A percentile compares a stretch with the other conserved stretches of the same genome.
These are phyloP conservation scores for Pachyrhizus erosus DNA, from an alignment of 306 rosid genomes.

Conservation along the genomic window DNA sequence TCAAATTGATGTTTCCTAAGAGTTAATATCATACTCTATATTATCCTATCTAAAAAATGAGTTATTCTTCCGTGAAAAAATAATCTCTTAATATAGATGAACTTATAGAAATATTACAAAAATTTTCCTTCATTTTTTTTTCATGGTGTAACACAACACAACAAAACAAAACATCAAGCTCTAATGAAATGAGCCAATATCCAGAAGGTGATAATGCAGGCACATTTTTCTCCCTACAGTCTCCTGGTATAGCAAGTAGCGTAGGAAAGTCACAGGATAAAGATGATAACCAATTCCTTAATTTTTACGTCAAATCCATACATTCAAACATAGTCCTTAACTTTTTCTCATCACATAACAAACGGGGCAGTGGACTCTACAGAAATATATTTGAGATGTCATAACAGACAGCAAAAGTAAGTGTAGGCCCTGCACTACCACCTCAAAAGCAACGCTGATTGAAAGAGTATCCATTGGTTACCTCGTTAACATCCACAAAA, in stretches of 20 bases:
- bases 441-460: conserved; percentile 24
- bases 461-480: background rate
- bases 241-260: conserved; percentile 5
- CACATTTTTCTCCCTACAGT: background rate
- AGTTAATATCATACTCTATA: too few species aligned
- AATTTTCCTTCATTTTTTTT: background rate
- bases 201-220: background rate
- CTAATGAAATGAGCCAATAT: background rate
- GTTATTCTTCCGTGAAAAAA: background rate
- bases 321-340: conserved; percentile 44
- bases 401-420: conserved; percentile 29
- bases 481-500: conserved; percentile 34
- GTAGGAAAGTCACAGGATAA: background rate
- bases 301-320: conserved; percentile 38
- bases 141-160: background rate
- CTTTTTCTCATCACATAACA: background rate
- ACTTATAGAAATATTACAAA: background rate
- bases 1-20: too few species aligned
- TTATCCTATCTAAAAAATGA: background rate
- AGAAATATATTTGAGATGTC: conserved; percentile 33
- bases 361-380: conserved; percentile 7
- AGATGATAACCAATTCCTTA: conserved; percentile 24
- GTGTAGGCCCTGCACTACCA: background rate
- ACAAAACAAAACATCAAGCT: background rate
- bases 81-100: background rate